These are phyloP conservation scores for Dryas integrifolia DNA, from an alignment of 331 rosid genomes.

Conservation along the genomic window DNA sequence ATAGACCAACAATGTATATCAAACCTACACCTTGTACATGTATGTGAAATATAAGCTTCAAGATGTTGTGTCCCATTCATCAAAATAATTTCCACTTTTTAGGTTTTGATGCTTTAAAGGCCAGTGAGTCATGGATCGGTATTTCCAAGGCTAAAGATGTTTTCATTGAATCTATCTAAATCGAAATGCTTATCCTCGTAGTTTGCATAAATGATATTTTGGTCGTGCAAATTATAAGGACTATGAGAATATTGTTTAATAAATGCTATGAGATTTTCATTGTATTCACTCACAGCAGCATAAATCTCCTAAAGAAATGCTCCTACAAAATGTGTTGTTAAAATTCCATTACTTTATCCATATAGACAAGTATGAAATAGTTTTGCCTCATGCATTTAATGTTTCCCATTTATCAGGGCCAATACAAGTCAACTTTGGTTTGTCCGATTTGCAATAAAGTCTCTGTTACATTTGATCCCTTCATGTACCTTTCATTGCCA, in stretches of 20 bases:
- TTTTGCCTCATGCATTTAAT: background rate
- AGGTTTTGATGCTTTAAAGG: background rate
- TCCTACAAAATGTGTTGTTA: background rate
- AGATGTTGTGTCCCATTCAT: background rate
- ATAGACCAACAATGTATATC: no score
- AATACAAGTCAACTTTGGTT: constrained; percentile 95
- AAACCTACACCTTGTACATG: background rate
- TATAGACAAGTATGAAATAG: background rate
- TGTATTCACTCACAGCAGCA: background rate
- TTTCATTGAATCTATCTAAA: background rate
- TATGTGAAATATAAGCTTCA: background rate
- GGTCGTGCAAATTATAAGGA: background rate
- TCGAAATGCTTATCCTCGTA: background rate
- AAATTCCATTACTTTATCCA: background rate
- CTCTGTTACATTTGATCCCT: constrained; percentile 97
- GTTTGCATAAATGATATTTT: background rate
- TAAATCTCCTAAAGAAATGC: background rate
- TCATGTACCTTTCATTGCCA: constrained; percentile 97
- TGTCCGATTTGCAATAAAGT: constrained; percentile 97
- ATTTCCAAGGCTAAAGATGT: background rate
- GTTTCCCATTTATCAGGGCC: constrained; percentile 63
- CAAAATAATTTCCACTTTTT: background rate
- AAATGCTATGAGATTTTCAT: background rate
- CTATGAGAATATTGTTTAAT: background rate
- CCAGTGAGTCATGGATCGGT: background rate